phyloP scores from a whole-genome alignment of 768 basidiomycete genomes.

The Lentinula edodes region DNA sequence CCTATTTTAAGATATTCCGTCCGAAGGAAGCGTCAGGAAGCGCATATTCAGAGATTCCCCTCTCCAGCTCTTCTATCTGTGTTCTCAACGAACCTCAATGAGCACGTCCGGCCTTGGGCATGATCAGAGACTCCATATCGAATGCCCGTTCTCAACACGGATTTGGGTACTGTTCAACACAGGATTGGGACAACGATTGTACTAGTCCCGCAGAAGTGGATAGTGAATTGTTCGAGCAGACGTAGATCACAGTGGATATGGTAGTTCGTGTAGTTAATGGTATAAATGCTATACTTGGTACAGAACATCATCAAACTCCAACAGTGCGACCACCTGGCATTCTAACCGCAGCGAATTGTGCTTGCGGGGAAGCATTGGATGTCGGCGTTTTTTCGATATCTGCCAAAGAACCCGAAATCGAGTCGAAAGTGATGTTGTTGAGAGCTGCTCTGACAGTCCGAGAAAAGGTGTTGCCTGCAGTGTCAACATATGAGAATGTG shows the following conservation, averaged over 20 bases:
- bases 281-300: neutral
- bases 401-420: conserved; percentile 45
- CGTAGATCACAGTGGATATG: neutral
- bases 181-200: conserved; percentile 12
- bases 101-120: neutral
- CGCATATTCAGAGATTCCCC: conserved; percentile 8
- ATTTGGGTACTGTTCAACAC: conserved; percentile 34
- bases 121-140: conserved; percentile 13
- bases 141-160: conserved; percentile 33
- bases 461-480: conserved; percentile 54
- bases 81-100: conserved; percentile 8
- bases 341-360: conserved; percentile 16
- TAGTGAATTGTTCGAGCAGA: neutral
- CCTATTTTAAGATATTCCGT: conserved; percentile 54
- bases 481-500: conserved; percentile 56
- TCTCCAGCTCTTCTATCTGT: conserved; percentile 2
- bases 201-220: neutral
- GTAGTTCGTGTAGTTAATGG: neutral
- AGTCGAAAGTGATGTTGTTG: conserved; percentile 57
- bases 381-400: neutral
- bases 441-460: conserved; percentile 56
- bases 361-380: neutral
- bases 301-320: conserved; percentile 5
- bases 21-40: neutral
- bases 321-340: conserved; percentile 29